Evolutionary conservation across 2,329 filamentous ascomycete genomes (phyloP), one percentile per base, ranked within the genome.

Genomic region (Pseudogymnoascus sp.): DNA sequence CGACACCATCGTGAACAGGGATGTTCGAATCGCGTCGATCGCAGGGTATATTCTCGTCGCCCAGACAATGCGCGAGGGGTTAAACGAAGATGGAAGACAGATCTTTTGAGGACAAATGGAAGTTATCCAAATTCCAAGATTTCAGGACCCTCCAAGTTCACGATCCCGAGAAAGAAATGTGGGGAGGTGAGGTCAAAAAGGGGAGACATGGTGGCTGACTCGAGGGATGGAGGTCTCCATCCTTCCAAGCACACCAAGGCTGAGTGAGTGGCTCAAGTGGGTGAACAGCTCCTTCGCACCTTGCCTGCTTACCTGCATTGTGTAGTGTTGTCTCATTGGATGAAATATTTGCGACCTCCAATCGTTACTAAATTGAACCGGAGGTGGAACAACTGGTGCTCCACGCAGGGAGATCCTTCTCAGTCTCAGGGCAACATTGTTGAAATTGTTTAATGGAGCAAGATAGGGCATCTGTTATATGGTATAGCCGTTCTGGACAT

Each of bases 1-100:
- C 33, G 57, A 53, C 60, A 22, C 35, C 57, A 58, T 58, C 7
- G 33, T 25, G 57, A 25, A 22, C 28, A 58, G 22, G 57, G 57
- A 11, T 20, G 28, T 53, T 53, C 8, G 11, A 33, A 33, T 53
- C 28, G 47, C 9, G 28, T 33, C 47, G 47, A 33, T 33, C 28
- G n/a, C 28, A 11, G 15, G 47, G n/a, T 50, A 15, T 43, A 33
- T 18, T 33, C 9, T 33, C n/a, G 25, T 53, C 28, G 28, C 33
- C 47, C 15, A 33, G 6, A 11, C 28, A 1, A 12, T 22, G 43
- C 8, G 25, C 43, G 43, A 50, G 25, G 25, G 20, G 14, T 15
- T 30, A 9, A 15, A 36, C 5, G 25, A 53, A 53, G 43, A 18
- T 53, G 43, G 14, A 53, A 53, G 15, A 18, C 43, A 25, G 43